Percentiles rank a stretch among this genome's conserved stretches.
These are phyloP conservation scores for Yamadazyma taylorii DNA, from an alignment of 1,139 yeast genomes.

Conservation along the genomic window DNA sequence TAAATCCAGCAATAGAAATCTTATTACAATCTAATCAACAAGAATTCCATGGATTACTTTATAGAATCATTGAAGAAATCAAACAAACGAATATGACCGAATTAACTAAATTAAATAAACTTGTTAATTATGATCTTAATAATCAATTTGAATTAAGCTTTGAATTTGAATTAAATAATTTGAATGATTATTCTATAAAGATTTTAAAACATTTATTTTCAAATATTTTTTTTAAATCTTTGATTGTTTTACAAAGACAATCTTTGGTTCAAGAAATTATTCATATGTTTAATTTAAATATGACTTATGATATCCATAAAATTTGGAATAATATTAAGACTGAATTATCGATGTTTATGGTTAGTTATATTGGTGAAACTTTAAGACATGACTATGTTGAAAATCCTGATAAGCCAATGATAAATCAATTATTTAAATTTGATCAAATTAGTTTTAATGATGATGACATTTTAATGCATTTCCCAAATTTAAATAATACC, in stretches of 20 bases:
- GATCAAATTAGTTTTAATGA: conserved; percentile 45
- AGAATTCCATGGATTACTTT: conserved; percentile 51
- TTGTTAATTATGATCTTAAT: conserved; percentile 24
- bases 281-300: conserved; percentile 8
- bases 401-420: not conserved
- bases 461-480: conserved; percentile 10
- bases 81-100: conserved; percentile 43
- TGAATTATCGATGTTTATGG: conserved; percentile 57
- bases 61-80: conserved; percentile 64
- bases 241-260: conserved; percentile 70
- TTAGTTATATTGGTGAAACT: conserved; percentile 48
- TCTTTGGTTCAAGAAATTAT: conserved; percentile 61
- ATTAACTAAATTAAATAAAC: conserved; percentile 33
- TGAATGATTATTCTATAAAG: conserved; percentile 53
- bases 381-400: conserved; percentile 7
- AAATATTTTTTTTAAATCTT: conserved; percentile 59
- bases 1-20: conserved; percentile 60
- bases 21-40: conserved; percentile 46
- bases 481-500: conserved; percentile 12
- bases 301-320: conserved; percentile 20
- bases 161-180: conserved; percentile 25
- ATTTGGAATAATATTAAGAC: conserved; percentile 55
- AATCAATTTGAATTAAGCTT: conserved; percentile 20
- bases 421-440: conserved; percentile 46
- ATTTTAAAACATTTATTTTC: conserved; percentile 72